A percentile compares a stretch with the other conserved stretches of the same genome.
phyloP scores from a whole-genome alignment of 139 green algal species.

The Chlorella sp. region DNA sequence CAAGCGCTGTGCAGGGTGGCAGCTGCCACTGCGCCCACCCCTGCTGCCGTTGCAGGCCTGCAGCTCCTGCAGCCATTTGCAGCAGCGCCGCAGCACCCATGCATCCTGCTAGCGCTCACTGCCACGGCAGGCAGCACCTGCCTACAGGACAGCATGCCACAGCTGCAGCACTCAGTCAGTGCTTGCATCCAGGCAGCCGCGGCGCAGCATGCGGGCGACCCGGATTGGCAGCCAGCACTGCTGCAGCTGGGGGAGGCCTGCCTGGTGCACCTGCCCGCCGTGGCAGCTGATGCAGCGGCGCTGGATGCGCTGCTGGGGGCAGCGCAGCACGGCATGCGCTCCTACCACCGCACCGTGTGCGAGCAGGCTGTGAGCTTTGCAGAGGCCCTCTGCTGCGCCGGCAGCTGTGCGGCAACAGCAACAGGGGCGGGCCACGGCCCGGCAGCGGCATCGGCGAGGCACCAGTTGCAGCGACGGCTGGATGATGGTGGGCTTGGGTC shows the following conservation, averaged over 20 bases:
- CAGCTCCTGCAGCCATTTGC: slow-evolving; percentile 5
- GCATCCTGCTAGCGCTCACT: neutral
- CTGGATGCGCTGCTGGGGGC: slow-evolving; percentile 36
- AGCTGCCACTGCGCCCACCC: neutral
- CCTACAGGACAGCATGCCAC: no score
- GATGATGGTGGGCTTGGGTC: neutral
- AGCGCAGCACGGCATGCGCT: slow-evolving; percentile 16
- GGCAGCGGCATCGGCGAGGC: neutral
- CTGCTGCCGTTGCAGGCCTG: neutral
- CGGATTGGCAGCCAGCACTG: slow-evolving; percentile 1
- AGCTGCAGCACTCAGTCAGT: neutral
- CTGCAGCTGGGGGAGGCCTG: slow-evolving; percentile 4
- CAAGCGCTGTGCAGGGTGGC: slow-evolving; percentile 12
- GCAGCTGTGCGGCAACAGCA: neutral
- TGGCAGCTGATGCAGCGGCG: neutral
- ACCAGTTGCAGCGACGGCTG: neutral
- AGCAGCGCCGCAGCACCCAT: neutral
- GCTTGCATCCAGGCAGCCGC: neutral
- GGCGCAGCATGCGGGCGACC: neutral
- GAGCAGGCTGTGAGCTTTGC: slow-evolving; percentile 37
- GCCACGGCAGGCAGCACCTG: neutral
- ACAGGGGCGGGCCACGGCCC: neutral
- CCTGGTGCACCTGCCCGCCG: neutral
- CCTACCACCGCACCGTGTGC: slow-evolving; percentile 43
- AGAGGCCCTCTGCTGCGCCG: slow-evolving; percentile 31